Base-by-base conservation (phyloP, 2,329 filamentous ascomycete species). In the Lecanosticta acicola region DNA sequence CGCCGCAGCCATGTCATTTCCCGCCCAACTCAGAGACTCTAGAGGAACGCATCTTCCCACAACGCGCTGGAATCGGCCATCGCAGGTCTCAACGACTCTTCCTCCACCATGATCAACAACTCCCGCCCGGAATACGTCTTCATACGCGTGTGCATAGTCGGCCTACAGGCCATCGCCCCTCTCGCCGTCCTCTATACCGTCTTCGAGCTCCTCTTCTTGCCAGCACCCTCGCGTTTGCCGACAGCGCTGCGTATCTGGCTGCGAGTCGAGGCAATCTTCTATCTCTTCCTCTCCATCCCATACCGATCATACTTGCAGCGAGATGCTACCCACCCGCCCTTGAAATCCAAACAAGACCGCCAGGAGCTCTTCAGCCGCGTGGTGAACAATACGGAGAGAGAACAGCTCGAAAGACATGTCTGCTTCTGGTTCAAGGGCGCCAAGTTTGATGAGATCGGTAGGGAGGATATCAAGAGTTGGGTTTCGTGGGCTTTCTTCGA, bases 401-500 rank as follows among this genome's bases (percentile, higher is more conserved):
- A 43, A 10, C 73, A 80, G 47, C 66, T 71, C 0, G 75, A 79
- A 45, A 62, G 64, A 20, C 86, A 83, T 57, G 54, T 87, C 38
- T 71, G 68, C 34, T 70, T 72, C 52, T 87, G 84, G 84, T 85
- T 86, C 53, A 68, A 80, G 18, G 78, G 76, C 26, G 78, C 81
- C 1, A 68, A 75, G 9, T 46, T 70, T 1, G 60, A 68, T n/a
- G 78, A 83, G 29, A 78, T 87, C 43, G 71, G 74, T 29, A 70
- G 76, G 11, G 81, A 85, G 13, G 84, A 85, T 52, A 64, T 86
- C 39, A 75, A 73, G 55, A 79, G 85, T 49, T 86, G 84, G 55
- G 64, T 84, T 17, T 69, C 76, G 3, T 87, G 83, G 84, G 81
- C 78, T 1, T 80, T 87, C 58, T 77, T 57, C 41, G 61, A 64